A percentile compares a stretch with the other conserved stretches of the same genome.
phyloP scores from a whole-genome alignment of 495 filamentous ascomycete genomes.

The Neurospora sp. region DNA sequence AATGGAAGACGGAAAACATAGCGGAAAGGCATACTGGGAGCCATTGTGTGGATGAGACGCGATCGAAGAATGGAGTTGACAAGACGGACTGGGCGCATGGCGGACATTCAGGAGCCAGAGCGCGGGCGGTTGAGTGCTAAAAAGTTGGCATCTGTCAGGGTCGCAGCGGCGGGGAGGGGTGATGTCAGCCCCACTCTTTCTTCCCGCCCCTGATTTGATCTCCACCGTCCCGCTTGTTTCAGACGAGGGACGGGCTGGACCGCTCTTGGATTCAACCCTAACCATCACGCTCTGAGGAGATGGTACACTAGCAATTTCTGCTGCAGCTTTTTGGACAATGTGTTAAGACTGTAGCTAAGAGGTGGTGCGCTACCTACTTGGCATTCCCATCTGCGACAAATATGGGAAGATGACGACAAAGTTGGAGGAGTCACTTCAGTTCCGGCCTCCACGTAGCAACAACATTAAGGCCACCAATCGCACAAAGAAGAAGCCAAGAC shows the following conservation, averaged over 20 bases:
- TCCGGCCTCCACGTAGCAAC: background rate
- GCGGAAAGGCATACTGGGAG: constrained; percentile 26
- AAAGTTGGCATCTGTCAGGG: background rate
- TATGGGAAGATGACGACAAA: no score
- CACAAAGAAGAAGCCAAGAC: background rate
- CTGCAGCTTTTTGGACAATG: accelerated
- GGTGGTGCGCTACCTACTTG: no score
- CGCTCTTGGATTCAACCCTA: background rate
- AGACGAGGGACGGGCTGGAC: background rate
- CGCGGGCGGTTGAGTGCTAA: background rate
- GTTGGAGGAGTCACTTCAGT: background rate
- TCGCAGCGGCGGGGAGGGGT: background rate
- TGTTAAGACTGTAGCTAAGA: background rate
- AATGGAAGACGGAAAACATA: background rate
- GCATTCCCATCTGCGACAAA: background rate
- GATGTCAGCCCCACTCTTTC: background rate
- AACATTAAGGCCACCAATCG: no score
- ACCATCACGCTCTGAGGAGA: background rate
- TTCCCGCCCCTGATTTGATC: background rate
- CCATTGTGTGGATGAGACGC: constrained; percentile 27
- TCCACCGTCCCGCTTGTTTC: background rate
- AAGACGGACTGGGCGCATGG: background rate
- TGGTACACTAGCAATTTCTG: background rate
- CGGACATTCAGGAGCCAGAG: background rate
- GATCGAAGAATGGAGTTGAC: constrained; percentile 5